phyloP scores from a whole-genome alignment of 2,329 filamentous ascomycete species.

The Aspergillus udagawae region DNA sequence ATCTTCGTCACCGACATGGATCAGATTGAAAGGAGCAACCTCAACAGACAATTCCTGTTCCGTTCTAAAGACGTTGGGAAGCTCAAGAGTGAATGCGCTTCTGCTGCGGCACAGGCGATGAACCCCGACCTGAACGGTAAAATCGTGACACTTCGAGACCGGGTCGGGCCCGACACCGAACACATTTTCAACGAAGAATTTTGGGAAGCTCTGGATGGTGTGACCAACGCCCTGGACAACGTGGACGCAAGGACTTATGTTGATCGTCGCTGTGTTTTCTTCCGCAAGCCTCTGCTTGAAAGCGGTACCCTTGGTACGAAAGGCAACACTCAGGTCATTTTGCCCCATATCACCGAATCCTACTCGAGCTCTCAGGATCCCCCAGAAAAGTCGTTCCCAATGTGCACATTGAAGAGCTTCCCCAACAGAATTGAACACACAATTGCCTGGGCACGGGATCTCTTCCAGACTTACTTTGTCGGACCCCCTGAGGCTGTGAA shows the following conservation, averaged over 20 bases:
- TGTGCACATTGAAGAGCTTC: constrained; percentile 97
- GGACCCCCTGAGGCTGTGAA: constrained; percentile 93
- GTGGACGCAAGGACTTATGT: constrained; percentile 96
- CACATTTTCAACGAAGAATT: constrained; percentile 91
- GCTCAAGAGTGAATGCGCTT: constrained; percentile 94
- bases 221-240: constrained; percentile 96
- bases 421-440: constrained; percentile 98
- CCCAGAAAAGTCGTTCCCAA: constrained; percentile 96
- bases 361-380: constrained; percentile 97
- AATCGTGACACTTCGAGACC: constrained; percentile 80
- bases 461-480: constrained; percentile 92
- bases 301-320: constrained; percentile 98
- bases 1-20: constrained; percentile 97
- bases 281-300: constrained; percentile 93
- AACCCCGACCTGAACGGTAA: constrained; percentile 88
- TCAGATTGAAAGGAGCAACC: constrained; percentile 96
- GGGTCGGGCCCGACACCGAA: constrained; percentile 88
- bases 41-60: constrained; percentile 97
- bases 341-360: constrained; percentile 88
- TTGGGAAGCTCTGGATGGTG: constrained; percentile 81
- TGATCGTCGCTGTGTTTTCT: constrained; percentile 94
- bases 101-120: constrained; percentile 86
- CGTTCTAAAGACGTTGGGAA: constrained; percentile 87
- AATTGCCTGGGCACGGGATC: constrained; percentile 94
- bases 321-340: constrained; percentile 94